These are phyloP conservation scores for Colletotrichum echinochloae DNA, from an alignment of 2,329 filamentous ascomycete genomes.

Conservation along the genomic window DNA sequence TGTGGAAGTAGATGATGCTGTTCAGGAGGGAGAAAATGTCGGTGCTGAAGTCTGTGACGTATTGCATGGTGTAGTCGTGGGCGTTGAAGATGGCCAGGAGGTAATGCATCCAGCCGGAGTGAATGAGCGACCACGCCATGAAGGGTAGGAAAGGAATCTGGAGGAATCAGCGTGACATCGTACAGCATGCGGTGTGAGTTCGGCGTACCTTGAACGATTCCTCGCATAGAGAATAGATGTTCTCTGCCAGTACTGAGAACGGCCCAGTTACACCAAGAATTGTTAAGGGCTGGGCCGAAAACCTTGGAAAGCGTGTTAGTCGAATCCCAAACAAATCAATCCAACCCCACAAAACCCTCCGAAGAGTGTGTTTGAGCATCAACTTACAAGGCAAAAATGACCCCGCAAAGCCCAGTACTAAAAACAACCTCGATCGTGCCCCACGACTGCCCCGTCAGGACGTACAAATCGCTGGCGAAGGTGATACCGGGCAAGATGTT, in stretches of 20 bases:
- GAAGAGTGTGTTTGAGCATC: background rate
- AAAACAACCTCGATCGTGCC: conserved; percentile 76
- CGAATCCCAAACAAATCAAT: background rate
- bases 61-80: conserved; percentile 78
- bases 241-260: conserved; percentile 75
- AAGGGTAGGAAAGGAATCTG: conserved; percentile 72
- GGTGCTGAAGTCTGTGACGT: conserved; percentile 74
- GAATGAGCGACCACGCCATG: conserved; percentile 76
- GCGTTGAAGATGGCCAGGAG: conserved; percentile 74
- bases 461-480: conserved; percentile 74
- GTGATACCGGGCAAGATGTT: conserved; percentile 76
- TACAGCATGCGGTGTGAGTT: no score
- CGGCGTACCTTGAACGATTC: conserved; percentile 62
- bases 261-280: conserved; percentile 75
- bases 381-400: conserved; percentile 70
- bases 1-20: conserved; percentile 77
- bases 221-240: conserved; percentile 70
- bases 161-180: background rate
- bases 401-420: conserved; percentile 72
- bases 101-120: conserved; percentile 74
- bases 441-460: conserved; percentile 71
- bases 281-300: conserved; percentile 72
- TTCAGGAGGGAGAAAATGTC: conserved; percentile 76
- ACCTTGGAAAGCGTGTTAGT: conserved; percentile 47
- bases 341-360: background rate